phyloP scores from a whole-genome alignment of 768 basidiomycete species.

The Kwoniella dendrophila region DNA sequence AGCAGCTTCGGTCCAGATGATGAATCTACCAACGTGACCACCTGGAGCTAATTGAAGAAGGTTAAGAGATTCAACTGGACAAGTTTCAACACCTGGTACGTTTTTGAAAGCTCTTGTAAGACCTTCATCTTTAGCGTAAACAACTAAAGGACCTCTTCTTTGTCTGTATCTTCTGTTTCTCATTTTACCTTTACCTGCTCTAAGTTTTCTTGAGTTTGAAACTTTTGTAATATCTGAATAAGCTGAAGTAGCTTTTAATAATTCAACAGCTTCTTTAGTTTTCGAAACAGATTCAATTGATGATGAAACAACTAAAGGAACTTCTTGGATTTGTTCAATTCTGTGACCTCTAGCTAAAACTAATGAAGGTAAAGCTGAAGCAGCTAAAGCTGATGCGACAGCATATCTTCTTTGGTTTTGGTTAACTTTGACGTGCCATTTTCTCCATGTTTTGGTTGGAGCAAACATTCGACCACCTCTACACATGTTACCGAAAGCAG shows the following conservation, averaged over 20 bases:
- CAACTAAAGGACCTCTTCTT: constrained; percentile 93
- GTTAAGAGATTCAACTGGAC: constrained; percentile 90
- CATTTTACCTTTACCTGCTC: constrained; percentile 96
- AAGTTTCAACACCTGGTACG: constrained; percentile 95
- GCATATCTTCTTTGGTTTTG: constrained; percentile 99
- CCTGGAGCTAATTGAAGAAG: constrained; percentile 98
- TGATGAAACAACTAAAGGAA: constrained; percentile 85
- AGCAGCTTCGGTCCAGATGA: constrained; percentile 98
- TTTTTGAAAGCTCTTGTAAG: constrained; percentile 99
- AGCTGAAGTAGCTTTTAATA: constrained; percentile 86
- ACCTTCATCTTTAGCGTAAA: constrained; percentile 96
- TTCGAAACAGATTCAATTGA: constrained; percentile 84
- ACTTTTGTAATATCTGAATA: constrained; percentile 94
- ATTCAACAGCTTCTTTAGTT: constrained; percentile 94
- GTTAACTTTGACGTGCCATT: constrained; percentile 99
- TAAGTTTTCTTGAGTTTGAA: constrained; percentile 92
- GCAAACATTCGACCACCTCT: constrained; percentile 99
- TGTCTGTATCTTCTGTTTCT: constrained; percentile 96
- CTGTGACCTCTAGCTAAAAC: constrained; percentile 99
- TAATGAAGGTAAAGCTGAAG: constrained; percentile 94
- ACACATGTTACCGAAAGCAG: constrained; percentile 99
- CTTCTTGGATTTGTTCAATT: constrained; percentile 94
- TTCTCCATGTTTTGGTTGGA: constrained; percentile 98
- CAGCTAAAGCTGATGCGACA: constrained; percentile 94
- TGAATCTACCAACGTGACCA: constrained; percentile 97